Evolutionary conservation across 148 eudicot genomes (phyloP).

Genomic region (Nyssa sinensis): DNA sequence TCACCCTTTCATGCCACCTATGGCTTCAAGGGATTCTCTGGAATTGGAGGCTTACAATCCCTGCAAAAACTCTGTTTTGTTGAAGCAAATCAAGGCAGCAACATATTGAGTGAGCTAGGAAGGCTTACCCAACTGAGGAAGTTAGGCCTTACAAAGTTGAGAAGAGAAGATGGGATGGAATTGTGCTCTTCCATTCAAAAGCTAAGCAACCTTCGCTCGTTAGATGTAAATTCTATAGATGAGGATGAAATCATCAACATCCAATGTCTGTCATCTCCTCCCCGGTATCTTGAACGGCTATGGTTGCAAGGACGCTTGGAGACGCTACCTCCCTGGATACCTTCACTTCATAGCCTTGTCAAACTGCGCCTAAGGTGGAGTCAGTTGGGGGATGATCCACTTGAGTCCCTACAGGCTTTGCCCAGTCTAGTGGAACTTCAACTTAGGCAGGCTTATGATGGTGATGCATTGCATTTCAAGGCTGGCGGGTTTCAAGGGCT

Average conservation of each 20-base stretch:
- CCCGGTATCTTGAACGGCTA: conserved; percentile 2
- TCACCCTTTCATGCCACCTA: too few relatives aligned
- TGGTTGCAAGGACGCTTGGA: background rate
- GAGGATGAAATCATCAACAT: background rate
- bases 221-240: background rate
- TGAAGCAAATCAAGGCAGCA: conserved; percentile 1
- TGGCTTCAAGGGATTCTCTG: conserved; percentile 3
- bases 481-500: background rate
- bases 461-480: background rate
- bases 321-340: background rate
- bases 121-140: conserved; percentile 1
- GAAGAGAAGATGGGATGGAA: background rate
- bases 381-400: background rate
- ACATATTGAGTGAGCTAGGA: background rate
- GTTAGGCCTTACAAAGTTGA: background rate
- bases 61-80: conserved; percentile 16
- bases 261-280: background rate
- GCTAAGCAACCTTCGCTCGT: background rate
- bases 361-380: background rate
- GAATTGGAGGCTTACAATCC: background rate
- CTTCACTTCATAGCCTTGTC: background rate
- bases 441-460: background rate
- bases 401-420: background rate
- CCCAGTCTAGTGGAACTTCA: background rate
- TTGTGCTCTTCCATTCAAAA: conserved; percentile 8